These are phyloP conservation scores for Carnegiea gigantea DNA, from an alignment of 179 eudicot genomes.

Conservation along the genomic window DNA sequence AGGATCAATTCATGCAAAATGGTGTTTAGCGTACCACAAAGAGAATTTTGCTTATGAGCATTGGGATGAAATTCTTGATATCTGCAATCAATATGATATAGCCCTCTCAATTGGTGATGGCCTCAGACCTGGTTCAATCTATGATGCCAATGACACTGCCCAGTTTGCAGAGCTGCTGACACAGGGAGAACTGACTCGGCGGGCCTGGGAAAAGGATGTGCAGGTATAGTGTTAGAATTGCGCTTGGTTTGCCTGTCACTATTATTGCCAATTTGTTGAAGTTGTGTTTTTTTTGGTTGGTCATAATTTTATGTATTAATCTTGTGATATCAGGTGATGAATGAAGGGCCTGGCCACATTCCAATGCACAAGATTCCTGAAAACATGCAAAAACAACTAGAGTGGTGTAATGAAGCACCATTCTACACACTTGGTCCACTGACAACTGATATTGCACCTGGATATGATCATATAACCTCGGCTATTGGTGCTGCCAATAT, in stretches of 20 bases:
- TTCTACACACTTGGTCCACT: constrained; percentile 97
- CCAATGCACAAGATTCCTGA: constrained; percentile 98
- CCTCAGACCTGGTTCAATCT: constrained; percentile 93
- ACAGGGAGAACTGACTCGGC: constrained; percentile 91
- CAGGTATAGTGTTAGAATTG: constrained; percentile 52
- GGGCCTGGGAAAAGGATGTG: constrained; percentile 98
- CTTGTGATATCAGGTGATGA: constrained; percentile 73
- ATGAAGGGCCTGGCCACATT: constrained; percentile 99
- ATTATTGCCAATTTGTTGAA: not conserved
- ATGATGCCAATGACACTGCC: constrained; percentile 97
- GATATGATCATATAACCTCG: constrained; percentile 96
- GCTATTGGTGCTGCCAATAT: constrained; percentile 99
- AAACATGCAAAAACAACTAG: constrained; percentile 97
- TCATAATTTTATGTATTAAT: not conserved
- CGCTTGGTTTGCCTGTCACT: not conserved
- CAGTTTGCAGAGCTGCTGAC: constrained; percentile 98
- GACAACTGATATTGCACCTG: constrained; percentile 98
- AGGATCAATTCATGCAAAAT: constrained; percentile 98
- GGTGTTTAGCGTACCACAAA: constrained; percentile 94
- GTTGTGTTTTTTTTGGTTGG: not conserved
- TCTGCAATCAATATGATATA: constrained; percentile 94
- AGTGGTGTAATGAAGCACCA: constrained; percentile 99
- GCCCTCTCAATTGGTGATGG: constrained; percentile 96
- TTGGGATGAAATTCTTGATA: constrained; percentile 97
- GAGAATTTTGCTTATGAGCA: constrained; percentile 99